A percentile compares a stretch with the other conserved stretches of the same genome.
phyloP scores from a whole-genome alignment of 495 filamentous ascomycete species.

The Penicillium longicatenatum region DNA sequence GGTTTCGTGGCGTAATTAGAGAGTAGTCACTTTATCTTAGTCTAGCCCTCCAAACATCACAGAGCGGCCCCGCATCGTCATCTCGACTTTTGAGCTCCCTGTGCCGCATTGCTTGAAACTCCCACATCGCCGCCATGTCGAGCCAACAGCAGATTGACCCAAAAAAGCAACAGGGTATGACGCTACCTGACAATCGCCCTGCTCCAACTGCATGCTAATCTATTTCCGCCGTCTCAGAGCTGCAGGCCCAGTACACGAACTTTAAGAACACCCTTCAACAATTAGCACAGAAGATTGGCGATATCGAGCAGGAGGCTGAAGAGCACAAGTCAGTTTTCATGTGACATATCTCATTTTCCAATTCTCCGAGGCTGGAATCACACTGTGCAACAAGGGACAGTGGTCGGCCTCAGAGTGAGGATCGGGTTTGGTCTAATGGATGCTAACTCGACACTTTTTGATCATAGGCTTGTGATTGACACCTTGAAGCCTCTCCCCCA shows the following conservation, averaged over 20 bases:
- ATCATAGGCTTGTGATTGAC: slow-evolving; percentile 84
- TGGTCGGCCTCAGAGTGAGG: background rate
- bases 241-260: slow-evolving; percentile 89
- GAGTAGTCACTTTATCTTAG: slow-evolving; percentile 10
- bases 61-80: slow-evolving; percentile 39
- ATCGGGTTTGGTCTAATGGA: background rate
- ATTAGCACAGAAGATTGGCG: slow-evolving; percentile 92
- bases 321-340: slow-evolving; percentile 85
- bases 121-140: slow-evolving; percentile 38
- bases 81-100: slow-evolving; percentile 36
- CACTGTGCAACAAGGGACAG: background rate
- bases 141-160: slow-evolving; percentile 51
- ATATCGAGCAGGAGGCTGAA: slow-evolving; percentile 94
- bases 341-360: background rate
- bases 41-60: slow-evolving; percentile 19
- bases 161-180: slow-evolving; percentile 84
- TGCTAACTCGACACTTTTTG: slow-evolving; percentile 15
- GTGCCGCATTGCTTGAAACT: slow-evolving; percentile 10
- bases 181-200: background rate
- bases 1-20: background rate
- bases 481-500: slow-evolving; percentile 80
- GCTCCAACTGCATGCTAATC: slow-evolving; percentile 7
- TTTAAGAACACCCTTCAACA: slow-evolving; percentile 96
- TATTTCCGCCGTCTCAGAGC: slow-evolving; percentile 52
- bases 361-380: background rate